These are phyloP conservation scores for Fomitopsis schrenkii DNA, from an alignment of 1,284 basidiomycete genomes.

Conservation along the genomic window DNA sequence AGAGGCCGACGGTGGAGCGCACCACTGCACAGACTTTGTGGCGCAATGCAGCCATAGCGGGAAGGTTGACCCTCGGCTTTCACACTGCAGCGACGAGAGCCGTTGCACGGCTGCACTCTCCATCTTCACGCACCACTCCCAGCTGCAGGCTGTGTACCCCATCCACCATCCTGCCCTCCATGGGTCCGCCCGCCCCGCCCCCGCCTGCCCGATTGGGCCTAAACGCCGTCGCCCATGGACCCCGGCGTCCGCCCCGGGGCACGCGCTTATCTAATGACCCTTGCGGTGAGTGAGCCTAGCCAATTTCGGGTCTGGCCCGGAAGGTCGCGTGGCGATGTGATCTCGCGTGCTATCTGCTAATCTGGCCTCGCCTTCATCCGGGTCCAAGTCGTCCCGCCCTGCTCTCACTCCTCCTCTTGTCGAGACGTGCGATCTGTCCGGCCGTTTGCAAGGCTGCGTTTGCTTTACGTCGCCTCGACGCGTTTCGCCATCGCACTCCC, in stretches of 20 bases:
- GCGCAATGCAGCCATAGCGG: neutral
- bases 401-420: neutral
- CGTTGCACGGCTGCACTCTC: no score
- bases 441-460: neutral
- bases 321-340: conserved; percentile 3
- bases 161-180: no score
- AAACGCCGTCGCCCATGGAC: neutral
- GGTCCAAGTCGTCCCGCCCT: neutral
- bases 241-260: neutral
- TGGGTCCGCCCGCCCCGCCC: neutral
- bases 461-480: neutral
- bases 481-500: neutral
- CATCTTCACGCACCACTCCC: no score
- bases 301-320: neutral
- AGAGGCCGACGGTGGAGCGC: neutral
- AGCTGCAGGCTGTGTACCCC: no score
- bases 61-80: neutral
- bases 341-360: conserved; percentile 3
- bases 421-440: neutral
- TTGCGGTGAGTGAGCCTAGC: neutral
- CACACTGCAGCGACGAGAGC: neutral
- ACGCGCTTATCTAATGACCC: neutral
- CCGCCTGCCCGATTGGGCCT: neutral
- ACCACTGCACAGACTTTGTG: neutral
- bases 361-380: conserved; percentile 1